Evolutionary conservation across 495 filamentous ascomycete species (phyloP).

Genomic region (Cercophora newfieldiana): DNA sequence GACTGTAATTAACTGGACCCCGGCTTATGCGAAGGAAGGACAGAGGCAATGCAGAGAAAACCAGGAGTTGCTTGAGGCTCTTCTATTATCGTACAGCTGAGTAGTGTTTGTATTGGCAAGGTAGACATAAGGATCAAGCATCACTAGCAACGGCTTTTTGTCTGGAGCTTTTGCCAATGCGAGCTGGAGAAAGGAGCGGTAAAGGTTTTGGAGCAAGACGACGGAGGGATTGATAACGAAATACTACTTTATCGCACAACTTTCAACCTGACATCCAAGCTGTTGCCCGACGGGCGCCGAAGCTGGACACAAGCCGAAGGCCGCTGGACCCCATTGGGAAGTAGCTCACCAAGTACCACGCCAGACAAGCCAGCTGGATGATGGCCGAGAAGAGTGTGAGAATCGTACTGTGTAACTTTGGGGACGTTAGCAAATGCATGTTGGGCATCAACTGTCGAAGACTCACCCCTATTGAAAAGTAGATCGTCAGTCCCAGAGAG

Average conservation of each 20-base stretch:
- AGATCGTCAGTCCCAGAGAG: conserved; percentile 84
- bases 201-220: background rate
- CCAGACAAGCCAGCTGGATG: conserved; percentile 74
- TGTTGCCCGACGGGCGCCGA: conserved; percentile 79
- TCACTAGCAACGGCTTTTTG: background rate
- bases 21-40: background rate
- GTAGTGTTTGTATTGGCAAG: background rate
- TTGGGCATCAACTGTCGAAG: background rate
- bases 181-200: background rate
- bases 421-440: conserved; percentile 25
- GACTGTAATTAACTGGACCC: background rate
- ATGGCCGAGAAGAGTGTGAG: conserved; percentile 83
- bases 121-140: background rate
- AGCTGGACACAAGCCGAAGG: conserved; percentile 78
- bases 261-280: conserved; percentile 83
- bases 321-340: conserved; percentile 96
- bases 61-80: background rate
- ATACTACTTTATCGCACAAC: background rate
- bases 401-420: conserved; percentile 72
- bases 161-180: background rate
- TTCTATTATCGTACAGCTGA: background rate
- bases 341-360: conserved; percentile 97
- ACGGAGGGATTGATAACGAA: background rate
- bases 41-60: background rate
- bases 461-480: conserved; percentile 90